Conservation (phyloP, 1,284 basidiomycete genomes). For the Afroboletus lepidellus region DNA sequence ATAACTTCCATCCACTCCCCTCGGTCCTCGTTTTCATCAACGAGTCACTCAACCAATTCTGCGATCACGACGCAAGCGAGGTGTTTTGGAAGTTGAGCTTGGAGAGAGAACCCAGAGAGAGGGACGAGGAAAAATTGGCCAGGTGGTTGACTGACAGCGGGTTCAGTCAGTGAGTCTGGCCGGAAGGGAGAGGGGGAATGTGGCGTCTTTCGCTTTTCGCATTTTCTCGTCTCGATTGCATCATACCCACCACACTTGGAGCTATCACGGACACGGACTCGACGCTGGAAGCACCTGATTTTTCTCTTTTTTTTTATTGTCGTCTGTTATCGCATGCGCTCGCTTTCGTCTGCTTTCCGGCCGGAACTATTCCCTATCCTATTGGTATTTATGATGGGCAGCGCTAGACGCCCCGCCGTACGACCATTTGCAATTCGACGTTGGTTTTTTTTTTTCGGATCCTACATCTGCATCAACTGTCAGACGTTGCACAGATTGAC, state of each 20-base stretch:
- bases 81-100: slow-evolving; percentile 67
- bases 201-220: background rate
- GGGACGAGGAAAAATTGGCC: slow-evolving; percentile 70
- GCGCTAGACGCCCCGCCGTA: background rate
- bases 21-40: slow-evolving; percentile 60
- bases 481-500: too few relatives aligned
- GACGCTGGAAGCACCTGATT: background rate
- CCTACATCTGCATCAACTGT: too few relatives aligned
- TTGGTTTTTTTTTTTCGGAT: too few relatives aligned
- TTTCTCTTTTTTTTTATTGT: background rate
- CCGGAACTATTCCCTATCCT: slow-evolving; percentile 10
- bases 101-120: slow-evolving; percentile 72
- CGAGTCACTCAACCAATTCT: slow-evolving; percentile 50
- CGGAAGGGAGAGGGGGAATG: background rate
- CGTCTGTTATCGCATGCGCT: background rate
- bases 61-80: slow-evolving; percentile 42
- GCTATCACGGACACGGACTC: slow-evolving; percentile 5
- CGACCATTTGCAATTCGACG: too few relatives aligned
- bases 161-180: slow-evolving; percentile 39
- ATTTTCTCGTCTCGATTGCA: background rate
- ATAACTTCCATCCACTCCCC: slow-evolving; percentile 63
- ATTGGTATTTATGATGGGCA: slow-evolving; percentile 14
- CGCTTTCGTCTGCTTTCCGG: background rate
- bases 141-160: slow-evolving; percentile 62
- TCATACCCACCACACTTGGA: background rate